phyloP scores from a whole-genome alignment of 345 rosid species.

The Passiflora organensis region DNA sequence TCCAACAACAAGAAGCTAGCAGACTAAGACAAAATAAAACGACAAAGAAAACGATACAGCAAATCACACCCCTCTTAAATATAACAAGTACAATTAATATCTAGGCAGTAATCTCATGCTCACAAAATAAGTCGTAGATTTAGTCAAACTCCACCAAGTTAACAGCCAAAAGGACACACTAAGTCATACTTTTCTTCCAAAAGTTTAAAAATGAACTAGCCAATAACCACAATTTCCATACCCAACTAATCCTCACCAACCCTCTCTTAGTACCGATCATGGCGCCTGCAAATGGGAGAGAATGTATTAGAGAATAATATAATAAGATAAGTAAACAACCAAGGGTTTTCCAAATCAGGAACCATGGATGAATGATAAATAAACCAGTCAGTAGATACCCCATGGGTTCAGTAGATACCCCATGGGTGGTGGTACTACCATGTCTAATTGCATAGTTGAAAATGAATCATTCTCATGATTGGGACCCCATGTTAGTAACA shows the following conservation, averaged over 20 bases:
- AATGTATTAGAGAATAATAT: too few species aligned
- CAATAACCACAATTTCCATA: constrained; percentile 7
- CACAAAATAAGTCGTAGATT: constrained; percentile 7
- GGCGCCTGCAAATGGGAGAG: constrained; percentile 31
- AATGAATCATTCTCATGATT: too few species aligned
- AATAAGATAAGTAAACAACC: too few species aligned
- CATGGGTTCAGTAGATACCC: not conserved
- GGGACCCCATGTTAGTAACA: too few species aligned
- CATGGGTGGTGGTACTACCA: too few species aligned
- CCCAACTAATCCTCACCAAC: constrained; percentile 10
- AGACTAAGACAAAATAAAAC: too few species aligned
- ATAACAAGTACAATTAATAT: constrained; percentile 18
- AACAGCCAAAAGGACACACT: constrained; percentile 15
- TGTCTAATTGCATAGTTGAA: not conserved
- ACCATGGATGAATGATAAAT: not conserved
- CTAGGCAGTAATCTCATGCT: constrained; percentile 9
- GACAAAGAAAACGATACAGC: constrained; percentile 7
- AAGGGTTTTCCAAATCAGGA: not conserved
- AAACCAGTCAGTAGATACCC: not conserved
- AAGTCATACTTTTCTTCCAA: constrained; percentile 10
- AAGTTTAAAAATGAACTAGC: constrained; percentile 17
- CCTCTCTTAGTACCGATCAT: constrained; percentile 40
- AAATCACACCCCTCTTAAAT: constrained; percentile 20
- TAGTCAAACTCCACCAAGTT: constrained; percentile 16
- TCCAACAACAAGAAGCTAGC: too few species aligned